Base-by-base conservation (phyloP, 2,329 filamentous ascomycete genomes). In the Xylaria hypoxylon region DNA sequence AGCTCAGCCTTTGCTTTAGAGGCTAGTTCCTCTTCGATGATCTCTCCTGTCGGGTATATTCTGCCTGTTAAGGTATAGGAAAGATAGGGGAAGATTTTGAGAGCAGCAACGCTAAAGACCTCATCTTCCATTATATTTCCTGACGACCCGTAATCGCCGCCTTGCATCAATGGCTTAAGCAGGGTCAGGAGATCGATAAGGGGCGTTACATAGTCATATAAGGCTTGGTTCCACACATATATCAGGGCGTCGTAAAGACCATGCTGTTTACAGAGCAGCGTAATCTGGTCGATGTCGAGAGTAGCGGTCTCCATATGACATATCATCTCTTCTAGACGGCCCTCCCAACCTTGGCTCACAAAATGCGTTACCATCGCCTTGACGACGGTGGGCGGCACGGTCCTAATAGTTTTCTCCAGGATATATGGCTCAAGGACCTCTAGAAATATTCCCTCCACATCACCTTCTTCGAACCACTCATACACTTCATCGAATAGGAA, bases 191-290 rank as follows among this genome's bases (percentile, higher is more conserved):
- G 86, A 68, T 97, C 94, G 71, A 93, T 90, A 63, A 98, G 83
- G 1, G 96, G 95, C 1, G 94, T 96, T 68, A 97, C 90, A 74
- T 96, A 97, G 78, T 99, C 96, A 68, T 85, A 83, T 31, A 99
- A 83, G 2, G 93, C 94, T 78, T 93, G 91, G 67, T 97, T 98
- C 96, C 96, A 99, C 62, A 99, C 92, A 77, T 98, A 97, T 48
- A 96, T 94, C 63, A 97, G 87, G 2, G 96, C 96, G 79, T 99
- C 96, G 76, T 97, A 99, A 3, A 99, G 86, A 70, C 91, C 89
- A 77, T 98, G 90, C 76, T 95, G 91, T 78, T 96, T 97, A 84
- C 96, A 99, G 26, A 99, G 84, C 13, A 87, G 86, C 0, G 95
- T 97, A 64, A 97, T 89, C 78, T 98, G 93, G 77, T 99, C 95